Evolutionary conservation across 2,329 filamentous ascomycete genomes (phyloP).

Genomic region (Onygenales sp.): DNA sequence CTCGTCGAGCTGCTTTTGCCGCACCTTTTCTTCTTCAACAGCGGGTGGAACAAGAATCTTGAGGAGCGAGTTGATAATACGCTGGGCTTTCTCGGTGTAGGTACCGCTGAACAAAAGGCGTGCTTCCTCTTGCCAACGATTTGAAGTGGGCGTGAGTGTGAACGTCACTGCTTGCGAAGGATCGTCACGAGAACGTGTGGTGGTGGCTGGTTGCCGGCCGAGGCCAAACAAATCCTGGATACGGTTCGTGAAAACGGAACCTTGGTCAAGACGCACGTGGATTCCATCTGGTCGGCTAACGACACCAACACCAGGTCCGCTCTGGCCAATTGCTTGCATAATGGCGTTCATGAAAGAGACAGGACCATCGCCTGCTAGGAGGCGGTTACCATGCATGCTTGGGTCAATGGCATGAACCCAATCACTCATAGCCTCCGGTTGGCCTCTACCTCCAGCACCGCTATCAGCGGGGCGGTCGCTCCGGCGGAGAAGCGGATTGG

Average conservation of each 20-base stretch:
- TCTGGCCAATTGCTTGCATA: slow-evolving; percentile 44
- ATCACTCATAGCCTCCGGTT: slow-evolving; percentile 38
- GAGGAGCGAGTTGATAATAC: slow-evolving; percentile 60
- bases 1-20: slow-evolving; percentile 51
- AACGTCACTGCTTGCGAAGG: slow-evolving; percentile 67
- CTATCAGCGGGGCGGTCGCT: slow-evolving; percentile 26
- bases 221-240: slow-evolving; percentile 41
- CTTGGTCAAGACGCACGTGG: slow-evolving; percentile 46
- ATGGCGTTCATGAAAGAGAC: slow-evolving; percentile 50
- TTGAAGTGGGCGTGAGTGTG: slow-evolving; percentile 57
- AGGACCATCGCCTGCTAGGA: slow-evolving; percentile 40
- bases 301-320: slow-evolving; percentile 32
- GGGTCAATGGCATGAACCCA: slow-evolving; percentile 45
- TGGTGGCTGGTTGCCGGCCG: slow-evolving; percentile 13
- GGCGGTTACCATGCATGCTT: slow-evolving; percentile 30
- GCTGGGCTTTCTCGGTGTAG: slow-evolving; percentile 59
- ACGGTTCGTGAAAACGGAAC: slow-evolving; percentile 40
- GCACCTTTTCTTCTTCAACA: slow-evolving; percentile 67
- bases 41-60: slow-evolving; percentile 72
- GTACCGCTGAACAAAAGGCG: slow-evolving; percentile 69
- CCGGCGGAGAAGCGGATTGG: slow-evolving; percentile 77
- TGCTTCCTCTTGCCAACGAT: slow-evolving; percentile 83
- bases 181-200: slow-evolving; percentile 35
- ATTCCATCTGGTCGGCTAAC: slow-evolving; percentile 41
- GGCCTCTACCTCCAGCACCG: slow-evolving; percentile 25